Evolutionary conservation across 306 rosid species (phyloP).

Genomic region (Trichosanthes truncata): DNA sequence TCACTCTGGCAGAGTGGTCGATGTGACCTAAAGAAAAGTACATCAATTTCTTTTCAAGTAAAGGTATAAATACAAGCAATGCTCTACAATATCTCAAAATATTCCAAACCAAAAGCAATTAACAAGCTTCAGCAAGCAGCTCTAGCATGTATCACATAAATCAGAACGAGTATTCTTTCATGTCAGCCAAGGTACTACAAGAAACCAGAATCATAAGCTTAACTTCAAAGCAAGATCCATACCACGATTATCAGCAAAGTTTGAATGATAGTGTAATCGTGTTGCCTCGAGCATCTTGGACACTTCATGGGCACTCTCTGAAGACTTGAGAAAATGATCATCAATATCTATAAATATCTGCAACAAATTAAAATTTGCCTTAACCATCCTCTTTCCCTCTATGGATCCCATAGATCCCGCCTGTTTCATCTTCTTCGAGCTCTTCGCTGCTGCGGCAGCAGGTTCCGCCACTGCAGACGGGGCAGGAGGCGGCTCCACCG

Average conservation of each 20-base stretch:
- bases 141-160: not conserved
- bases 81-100: not conserved
- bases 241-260: slow-evolving; percentile 93
- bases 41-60: not conserved
- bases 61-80: not conserved
- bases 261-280: slow-evolving; percentile 81
- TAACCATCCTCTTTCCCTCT: slow-evolving; percentile 47
- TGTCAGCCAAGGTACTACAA: not conserved
- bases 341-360: slow-evolving; percentile 47
- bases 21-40: slow-evolving; percentile 55
- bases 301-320: slow-evolving; percentile 79
- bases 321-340: slow-evolving; percentile 78
- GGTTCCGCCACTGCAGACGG: slow-evolving; percentile 5
- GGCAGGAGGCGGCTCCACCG: slow-evolving; percentile 14
- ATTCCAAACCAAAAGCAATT: not conserved
- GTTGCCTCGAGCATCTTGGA: slow-evolving; percentile 96
- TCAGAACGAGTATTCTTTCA: not conserved
- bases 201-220: slow-evolving; percentile 1
- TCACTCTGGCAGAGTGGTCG: slow-evolving; percentile 83
- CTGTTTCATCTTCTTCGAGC: slow-evolving; percentile 37
- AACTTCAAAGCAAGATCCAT: not conserved
- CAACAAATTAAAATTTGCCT: slow-evolving; percentile 25
- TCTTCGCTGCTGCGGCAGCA: slow-evolving; percentile 9
- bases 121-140: not conserved
- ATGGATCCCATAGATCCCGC: slow-evolving; percentile 10